These are phyloP conservation scores for Podospora bellae-mahoneyi DNA, from an alignment of 495 filamentous ascomycete species.

Conservation along the genomic window DNA sequence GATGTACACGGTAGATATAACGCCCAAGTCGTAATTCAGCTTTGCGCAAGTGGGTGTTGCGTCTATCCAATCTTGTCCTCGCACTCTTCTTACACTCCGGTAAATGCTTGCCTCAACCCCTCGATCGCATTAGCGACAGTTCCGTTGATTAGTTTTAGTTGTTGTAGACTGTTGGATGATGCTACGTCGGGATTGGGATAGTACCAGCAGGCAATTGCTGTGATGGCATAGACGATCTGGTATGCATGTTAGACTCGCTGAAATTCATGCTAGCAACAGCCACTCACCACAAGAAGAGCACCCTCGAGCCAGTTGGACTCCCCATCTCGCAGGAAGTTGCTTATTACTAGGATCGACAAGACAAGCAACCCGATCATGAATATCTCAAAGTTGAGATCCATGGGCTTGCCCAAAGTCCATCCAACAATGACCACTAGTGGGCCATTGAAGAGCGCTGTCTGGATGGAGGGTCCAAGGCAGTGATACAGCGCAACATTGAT, in stretches of 20 bases:
- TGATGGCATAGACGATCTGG: conserved; percentile 55
- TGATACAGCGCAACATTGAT: conserved; percentile 87
- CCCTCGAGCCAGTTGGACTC: conserved; percentile 77
- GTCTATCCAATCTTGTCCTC: not conserved
- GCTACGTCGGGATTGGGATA: conserved; percentile 50
- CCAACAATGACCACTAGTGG: conserved; percentile 76
- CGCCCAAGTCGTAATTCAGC: too few species aligned
- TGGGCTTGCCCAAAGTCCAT: conserved; percentile 63
- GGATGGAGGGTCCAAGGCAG: conserved; percentile 76
- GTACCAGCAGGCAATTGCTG: conserved; percentile 57
- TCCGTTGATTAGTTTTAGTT: not conserved
- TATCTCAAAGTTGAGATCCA: conserved; percentile 79
- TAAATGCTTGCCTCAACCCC: too few species aligned
- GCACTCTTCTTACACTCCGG: too few species aligned
- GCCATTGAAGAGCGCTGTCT: conserved; percentile 82
- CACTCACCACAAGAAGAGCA: conserved; percentile 56
- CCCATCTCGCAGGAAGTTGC: conserved; percentile 71
- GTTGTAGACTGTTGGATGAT: conserved; percentile 13
- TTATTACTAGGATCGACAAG: conserved; percentile 76
- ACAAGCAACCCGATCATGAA: conserved; percentile 84
- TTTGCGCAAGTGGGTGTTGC: too few species aligned
- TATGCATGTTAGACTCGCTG: not conserved
- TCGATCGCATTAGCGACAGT: too few species aligned
- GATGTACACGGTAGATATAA: too few species aligned
- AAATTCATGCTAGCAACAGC: not conserved